These are phyloP conservation scores for Euclidium syriacum DNA, from an alignment of 345 rosid species.

Conservation along the genomic window DNA sequence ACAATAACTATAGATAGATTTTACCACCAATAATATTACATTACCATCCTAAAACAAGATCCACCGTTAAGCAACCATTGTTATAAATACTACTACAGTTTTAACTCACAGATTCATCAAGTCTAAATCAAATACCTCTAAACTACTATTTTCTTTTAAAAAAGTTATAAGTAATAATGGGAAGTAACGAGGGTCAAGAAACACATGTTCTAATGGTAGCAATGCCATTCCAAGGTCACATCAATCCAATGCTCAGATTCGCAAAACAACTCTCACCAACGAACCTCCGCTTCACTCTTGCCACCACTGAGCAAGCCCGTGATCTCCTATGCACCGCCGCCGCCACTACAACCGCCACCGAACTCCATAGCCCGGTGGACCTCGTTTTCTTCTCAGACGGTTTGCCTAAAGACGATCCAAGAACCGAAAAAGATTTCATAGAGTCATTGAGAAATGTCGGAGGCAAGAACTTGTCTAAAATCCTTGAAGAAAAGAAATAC, in stretches of 20 bases:
- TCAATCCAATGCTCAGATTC: constrained; percentile 40
- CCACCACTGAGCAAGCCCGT: constrained; percentile 32
- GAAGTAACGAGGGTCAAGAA: constrained; percentile 11
- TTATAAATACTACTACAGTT: neutral
- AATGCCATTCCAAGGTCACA: constrained; percentile 39
- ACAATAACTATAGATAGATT: neutral
- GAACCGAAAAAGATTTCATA: neutral
- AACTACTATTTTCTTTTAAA: neutral
- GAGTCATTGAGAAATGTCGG: constrained; percentile 32
- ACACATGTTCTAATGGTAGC: constrained; percentile 47
- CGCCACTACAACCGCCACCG: constrained; percentile 16
- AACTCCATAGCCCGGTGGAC: neutral
- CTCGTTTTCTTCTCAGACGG: constrained; percentile 50
- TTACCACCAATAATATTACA: neutral
- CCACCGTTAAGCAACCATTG: neutral
- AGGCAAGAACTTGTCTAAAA: constrained; percentile 29
- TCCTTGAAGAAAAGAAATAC: constrained; percentile 23
- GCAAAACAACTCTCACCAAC: constrained; percentile 33
- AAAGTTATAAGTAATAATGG: neutral
- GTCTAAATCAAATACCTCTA: neutral
- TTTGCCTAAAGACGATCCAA: constrained; percentile 30
- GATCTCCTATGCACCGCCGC: constrained; percentile 10
- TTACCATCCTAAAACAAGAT: too few species aligned
- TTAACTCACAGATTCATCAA: neutral
- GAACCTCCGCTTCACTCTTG: constrained; percentile 34